Evolutionary conservation across 805 yeast species (phyloP).

Genomic region (Wickerhamomyces bisporus): DNA sequence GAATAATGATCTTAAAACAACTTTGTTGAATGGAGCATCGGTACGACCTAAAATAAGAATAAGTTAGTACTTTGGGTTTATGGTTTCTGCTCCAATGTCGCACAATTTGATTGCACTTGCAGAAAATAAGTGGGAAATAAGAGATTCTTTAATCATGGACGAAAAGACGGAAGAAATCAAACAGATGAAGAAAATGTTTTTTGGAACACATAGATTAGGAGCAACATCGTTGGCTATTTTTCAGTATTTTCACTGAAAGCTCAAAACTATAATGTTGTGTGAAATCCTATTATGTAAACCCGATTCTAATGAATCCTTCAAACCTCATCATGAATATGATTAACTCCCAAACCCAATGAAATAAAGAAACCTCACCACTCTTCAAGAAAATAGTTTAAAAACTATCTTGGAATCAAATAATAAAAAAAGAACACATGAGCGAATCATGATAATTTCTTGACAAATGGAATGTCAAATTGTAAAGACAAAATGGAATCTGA

Average conservation of each 20-base stretch:
- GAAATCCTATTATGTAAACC: too few relatives aligned
- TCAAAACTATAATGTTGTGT: too few relatives aligned
- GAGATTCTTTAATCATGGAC: not conserved
- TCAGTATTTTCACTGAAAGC: slow-evolving; percentile 22
- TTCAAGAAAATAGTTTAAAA: not conserved
- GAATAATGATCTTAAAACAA: slow-evolving; percentile 89
- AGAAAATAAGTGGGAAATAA: slow-evolving; percentile 19
- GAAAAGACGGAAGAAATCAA: slow-evolving; percentile 6
- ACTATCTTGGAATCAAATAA: not conserved
- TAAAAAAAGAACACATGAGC: not conserved
- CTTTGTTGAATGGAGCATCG: slow-evolving; percentile 98
- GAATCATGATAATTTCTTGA: not conserved
- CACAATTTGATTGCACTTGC: slow-evolving; percentile 36
- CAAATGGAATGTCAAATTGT: slow-evolving; percentile 1
- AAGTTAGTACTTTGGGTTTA: slow-evolving; percentile 29
- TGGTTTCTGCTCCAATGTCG: slow-evolving; percentile 46
- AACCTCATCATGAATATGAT: too few relatives aligned
- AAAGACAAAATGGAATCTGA: not conserved
- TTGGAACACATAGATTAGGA: too few relatives aligned
- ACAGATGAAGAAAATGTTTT: too few relatives aligned
- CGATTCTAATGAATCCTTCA: slow-evolving; percentile 3
- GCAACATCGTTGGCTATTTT: slow-evolving; percentile 7
- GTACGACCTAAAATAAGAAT: slow-evolving; percentile 71
- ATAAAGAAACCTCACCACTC: slow-evolving; percentile 6
- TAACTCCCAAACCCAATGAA: slow-evolving; percentile 3